Evolutionary conservation across 1,284 basidiomycete genomes (phyloP).

Genomic region (Tylopilus sp.): DNA sequence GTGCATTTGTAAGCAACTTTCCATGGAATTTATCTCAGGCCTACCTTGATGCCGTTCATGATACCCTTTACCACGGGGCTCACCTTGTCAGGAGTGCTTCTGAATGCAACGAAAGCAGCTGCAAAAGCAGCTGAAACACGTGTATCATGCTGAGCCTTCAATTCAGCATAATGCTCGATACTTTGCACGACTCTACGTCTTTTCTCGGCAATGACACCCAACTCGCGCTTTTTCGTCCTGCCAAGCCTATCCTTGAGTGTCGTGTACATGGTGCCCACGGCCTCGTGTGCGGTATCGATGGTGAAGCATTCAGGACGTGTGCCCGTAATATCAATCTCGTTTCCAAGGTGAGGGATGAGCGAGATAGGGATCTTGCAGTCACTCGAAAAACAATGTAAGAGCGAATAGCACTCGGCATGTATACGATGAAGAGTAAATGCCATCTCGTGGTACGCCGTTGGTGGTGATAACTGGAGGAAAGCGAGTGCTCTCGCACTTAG

Average conservation of each 20-base stretch:
- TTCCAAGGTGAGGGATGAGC: conserved; percentile 78
- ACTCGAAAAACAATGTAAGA: conserved; percentile 77
- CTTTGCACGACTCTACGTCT: conserved; percentile 69
- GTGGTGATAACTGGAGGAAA: conserved; percentile 75
- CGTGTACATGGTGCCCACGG: conserved; percentile 72
- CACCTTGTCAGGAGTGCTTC: conserved; percentile 86
- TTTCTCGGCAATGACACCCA: conserved; percentile 77
- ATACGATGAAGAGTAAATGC: conserved; percentile 78
- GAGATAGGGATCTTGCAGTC: conserved; percentile 86
- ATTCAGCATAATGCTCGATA: conserved; percentile 80
- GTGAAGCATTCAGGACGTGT: conserved; percentile 71
- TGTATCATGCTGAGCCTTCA: conserved; percentile 86
- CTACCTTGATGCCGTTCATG: conserved; percentile 96
- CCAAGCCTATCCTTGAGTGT: conserved; percentile 74
- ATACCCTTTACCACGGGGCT: conserved; percentile 96
- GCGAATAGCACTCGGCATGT: conserved; percentile 75
- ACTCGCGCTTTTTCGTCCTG: conserved; percentile 74
- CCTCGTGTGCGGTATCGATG: conserved; percentile 74
- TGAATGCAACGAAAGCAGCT: conserved; percentile 85
- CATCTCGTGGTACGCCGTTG: conserved; percentile 91
- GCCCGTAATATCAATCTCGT: conserved; percentile 75
- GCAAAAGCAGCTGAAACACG: conserved; percentile 89
- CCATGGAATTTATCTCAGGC: conserved; percentile 15
- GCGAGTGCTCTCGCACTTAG: conserved; percentile 65
- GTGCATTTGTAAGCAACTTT: conserved; percentile 11